Base-by-base conservation (phyloP, 805 yeast genomes). In the Metschnikowia lachancei region DNA sequence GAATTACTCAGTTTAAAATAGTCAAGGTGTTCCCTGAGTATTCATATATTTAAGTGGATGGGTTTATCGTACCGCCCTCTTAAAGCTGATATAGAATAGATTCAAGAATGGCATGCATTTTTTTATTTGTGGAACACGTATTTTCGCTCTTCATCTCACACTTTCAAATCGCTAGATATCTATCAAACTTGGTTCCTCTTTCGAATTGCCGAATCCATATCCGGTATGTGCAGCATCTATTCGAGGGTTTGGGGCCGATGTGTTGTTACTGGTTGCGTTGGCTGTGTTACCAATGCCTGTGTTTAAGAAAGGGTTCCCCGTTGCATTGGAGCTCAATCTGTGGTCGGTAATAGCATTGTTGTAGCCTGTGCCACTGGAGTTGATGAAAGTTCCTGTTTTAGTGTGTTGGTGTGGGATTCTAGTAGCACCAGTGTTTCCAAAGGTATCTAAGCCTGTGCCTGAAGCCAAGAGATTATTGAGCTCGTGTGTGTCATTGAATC, bases 381-480 rank as follows among this genome's bases (percentile, higher is more conserved):
- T 89, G 57, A 92, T 77, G 62, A 91, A 90, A 14, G 80, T 83
- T 4, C 84, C 82, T 2, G 94, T 82, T 54, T 78, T 80, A 1
- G 97, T 92, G 63, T 87, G 92, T 61, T 92, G 97, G 38, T 95
- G 95, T 3, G 98, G 96, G 45, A 92, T 79, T 69, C 97, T 82
- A 7, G 81, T 65, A 17, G 81, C 83, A 45, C 96, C 96, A 14
- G 85, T 82, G 65, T 88, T 89, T 63, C 96, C 96, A 65, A 87
- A 94, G 0, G 97, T 91, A 69, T 91, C 99, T 47, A 89, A 74
- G 28, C 96, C 97, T 0, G 96, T 87, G 24, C 96, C 97, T 36
- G 81, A 79, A 11, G 94, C 88, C 53, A 92, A 72, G 45, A 91
- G 73, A 44, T 78, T 77, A 69, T 90, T 90, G 60, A 92, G 77